Evolutionary conservation across 306 rosid genomes (phyloP), one percentile per base, ranked within the genome.

Genomic region (Myrica gale): DNA sequence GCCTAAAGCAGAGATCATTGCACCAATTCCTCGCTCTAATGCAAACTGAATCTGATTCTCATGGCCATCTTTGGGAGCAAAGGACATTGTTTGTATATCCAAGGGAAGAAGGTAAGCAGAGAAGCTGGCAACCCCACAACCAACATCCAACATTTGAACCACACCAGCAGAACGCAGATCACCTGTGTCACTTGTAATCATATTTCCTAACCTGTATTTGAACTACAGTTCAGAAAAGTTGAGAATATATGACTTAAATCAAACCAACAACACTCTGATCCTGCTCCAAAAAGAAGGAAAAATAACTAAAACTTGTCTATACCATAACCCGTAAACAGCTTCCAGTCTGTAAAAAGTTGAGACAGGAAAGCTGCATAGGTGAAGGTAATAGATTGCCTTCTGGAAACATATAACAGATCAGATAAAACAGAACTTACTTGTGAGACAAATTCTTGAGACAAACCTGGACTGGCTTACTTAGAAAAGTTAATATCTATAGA

Each of bases 101-200:
- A 90, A 76, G 68, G 93, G 87, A 79, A 92, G 91, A 82, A 95
- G 96, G 89, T 92, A 92, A 43, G 97, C 99, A 39, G 96, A 85
- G 88, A 95, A 95, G 79, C 99, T 95, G 74, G 99, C 97, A 81
- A 92, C 99, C 17, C 97, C 99, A 76, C 99, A 95, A 53, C 99
- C 99, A 81, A 95, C 87, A 83, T 95, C 99, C 72, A 92, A 80
- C 83, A 90, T 92, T 83, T 90, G 96, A 83, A 78, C 81, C 50
- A 90, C 88, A 74, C 97, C 90, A 5, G 96, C 97, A 72, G 97
- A 85, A 46, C 72, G 91, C 68, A 92, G 84, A 82, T 91, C 88
- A 46, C 97, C 97, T 1, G 84, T 77, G 68, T 82, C 96, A 69
- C 89, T 79, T 57, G 97, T 95, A 66, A 84, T 88, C 99, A 92